Base-by-base conservation (phyloP, 768 basidiomycete species). In the Lepiota brunneoincarnata region DNA sequence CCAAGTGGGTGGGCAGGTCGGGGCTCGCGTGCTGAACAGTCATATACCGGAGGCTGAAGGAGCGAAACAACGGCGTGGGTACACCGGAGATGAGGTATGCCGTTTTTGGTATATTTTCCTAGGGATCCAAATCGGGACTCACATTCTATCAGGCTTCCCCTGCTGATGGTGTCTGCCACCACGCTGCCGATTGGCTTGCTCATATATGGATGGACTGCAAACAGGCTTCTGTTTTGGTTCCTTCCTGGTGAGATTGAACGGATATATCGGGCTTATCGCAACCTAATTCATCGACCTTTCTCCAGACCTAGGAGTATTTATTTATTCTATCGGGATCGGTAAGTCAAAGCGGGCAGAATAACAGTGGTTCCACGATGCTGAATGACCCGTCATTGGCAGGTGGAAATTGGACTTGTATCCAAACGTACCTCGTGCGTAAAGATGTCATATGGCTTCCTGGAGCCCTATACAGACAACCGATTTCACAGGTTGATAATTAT, bases 401-500 rank as follows among this genome's bases (percentile, higher is more conserved):
- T 43, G 71, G 66, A 41, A 71, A 72, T 49, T 71, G 70, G 69
- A 70, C 69, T n/a, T 73, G 72, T 39, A 78, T 83, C 26, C 81
- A 83, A 59, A 78, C 80, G 11, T 86, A 86, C 48, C 66, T 84
- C 42, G 78, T 86, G 44, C 65, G 78, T 54, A 55, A 64, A 0
- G 72, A 70, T 57, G 68, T 17, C 74, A 41, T 11, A 28, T 50
- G 42, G 34, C 24, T 23, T 11, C 36, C 24, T 54, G 26, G 34
- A 14, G 35, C 3, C 15, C 12, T 39, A 24, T 10, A 31, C 39
- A 58, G 52, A 57, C 61, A 42, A 55, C 53, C 23, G 5, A n/a
- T 42, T 38, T 74, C 78, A 43, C 82, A 93, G 69, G 84, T 91
- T 24, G 86, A 89, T 56, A 67, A 79, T 0, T 89, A 86, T 64